Base-by-base conservation (phyloP, 2,329 filamentous ascomycete species). In the Myriosclerotinia curreyana region DNA sequence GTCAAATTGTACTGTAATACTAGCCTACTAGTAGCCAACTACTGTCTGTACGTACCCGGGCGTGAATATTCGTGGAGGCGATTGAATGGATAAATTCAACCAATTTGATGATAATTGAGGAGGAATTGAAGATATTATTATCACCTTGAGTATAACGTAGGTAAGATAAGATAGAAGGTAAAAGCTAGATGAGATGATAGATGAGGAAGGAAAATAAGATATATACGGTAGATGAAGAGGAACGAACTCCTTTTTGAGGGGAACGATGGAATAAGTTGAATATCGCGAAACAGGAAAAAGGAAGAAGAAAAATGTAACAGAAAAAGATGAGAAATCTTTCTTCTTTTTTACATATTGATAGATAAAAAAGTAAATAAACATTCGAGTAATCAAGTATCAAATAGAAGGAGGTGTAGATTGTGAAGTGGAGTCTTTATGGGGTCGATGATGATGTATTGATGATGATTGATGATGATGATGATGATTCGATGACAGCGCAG, bases 401-500 rank as follows among this genome's bases (percentile, higher is more conserved):
- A 12, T n/a, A 14, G 53, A 12, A 58, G 54, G 28, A 58, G 40
- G 28, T 46, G 40, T 46, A 46, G 40, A 58, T 46, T 34, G 28
- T 31, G 28, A 6, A 6, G 28, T 31, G 54, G 54, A 58, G 54
- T 58, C 53, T 44, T 34, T 44, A 56, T 56, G 38, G 38, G 40
- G 53, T 34, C 20, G 20, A 34, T 58, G 52, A 25, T 51, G 49
- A 51, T n/a, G n/a, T n/a, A n/a, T n/a, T 38, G 6, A 48, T 22
- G 28, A 34, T 54, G 6, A 31, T n/a, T n/a, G 49, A 51, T 52
- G 28, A 56, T 58, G 54, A 58, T 28, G 52, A 54, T 38, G 6
- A 48, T 48, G 49, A 49, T 50, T 55, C 28, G 54, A 58, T 58
- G 54, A 46, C 54, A 58, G 54, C 54, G 40, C 40, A 46, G 40